Evolutionary conservation across 1,284 basidiomycete species (phyloP), one percentile per base, ranked within the genome.

Genomic region (Cutaneotrichosporon sp.): DNA sequence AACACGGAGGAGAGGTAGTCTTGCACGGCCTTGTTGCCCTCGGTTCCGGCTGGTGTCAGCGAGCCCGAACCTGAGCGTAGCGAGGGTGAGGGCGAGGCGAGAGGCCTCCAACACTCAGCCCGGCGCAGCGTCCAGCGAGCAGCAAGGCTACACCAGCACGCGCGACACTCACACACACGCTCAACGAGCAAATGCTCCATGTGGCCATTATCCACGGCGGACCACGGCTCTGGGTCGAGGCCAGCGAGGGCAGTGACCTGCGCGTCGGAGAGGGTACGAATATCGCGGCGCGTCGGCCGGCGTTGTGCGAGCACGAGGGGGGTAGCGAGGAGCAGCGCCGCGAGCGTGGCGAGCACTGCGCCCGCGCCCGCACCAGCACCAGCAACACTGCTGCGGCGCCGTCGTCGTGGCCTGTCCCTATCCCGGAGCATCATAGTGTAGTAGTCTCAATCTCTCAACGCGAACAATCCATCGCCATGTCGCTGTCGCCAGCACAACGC

Each of bases 151-250:
- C 26, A 10, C 44, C 49, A 44, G 51, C 40, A 22, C n/a, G 23
- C n/a, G 26, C 26, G 1, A 15, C 8, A 80, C 85, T 61, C 74
- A 90, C 88, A 80, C 41, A 84, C 77, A 64, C 90, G 79, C 17
- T 90, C 90, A 54, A 93, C 87, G 41, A 93, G 76, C 23, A 93
- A 82, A 64, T 83, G 85, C 3, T 84, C 84, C 49, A 93, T 66
- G 75, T 93, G 90, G 2, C 74, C 73, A 12, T 59, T 58, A 10
- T 55, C 50, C 8, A 71, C 68, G 9, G 56, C 57, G 8, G 49
- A 38, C 71, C 70, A 75, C 42, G 69, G 58, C n/a, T 62, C 54
- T 10, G 73, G 73, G 26, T 59, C 56, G 9, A 64, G 52, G 13
- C 55, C 34, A 1, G 60, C 61, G 9, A 75, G 37, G 1, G 43